phyloP scores from a whole-genome alignment of 352 stramenopile genomes.

The Pythium dissimile region DNA sequence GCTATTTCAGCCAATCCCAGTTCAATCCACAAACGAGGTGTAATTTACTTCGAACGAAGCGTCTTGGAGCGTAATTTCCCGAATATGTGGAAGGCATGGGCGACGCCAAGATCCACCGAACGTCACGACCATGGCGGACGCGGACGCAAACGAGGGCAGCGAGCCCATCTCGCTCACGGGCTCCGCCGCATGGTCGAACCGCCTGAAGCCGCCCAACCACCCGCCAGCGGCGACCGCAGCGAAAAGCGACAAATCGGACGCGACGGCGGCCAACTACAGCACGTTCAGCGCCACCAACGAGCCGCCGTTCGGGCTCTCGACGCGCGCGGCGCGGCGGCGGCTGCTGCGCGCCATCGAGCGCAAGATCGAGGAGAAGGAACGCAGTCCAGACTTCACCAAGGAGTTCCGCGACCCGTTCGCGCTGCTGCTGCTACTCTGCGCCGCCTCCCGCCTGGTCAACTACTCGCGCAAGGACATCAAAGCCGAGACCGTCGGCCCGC shows the following conservation, averaged over 20 bases:
- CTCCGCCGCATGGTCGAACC: conserved; percentile 17
- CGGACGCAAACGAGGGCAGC: not conserved
- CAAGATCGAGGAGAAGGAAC: conserved; percentile 73
- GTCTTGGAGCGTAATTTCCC: conserved; percentile 7
- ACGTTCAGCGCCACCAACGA: conserved; percentile 16
- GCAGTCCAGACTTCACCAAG: conserved; percentile 50
- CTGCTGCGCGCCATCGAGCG: conserved; percentile 64
- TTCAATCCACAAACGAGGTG: not conserved
- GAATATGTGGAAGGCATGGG: not conserved
- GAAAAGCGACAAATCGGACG: not conserved
- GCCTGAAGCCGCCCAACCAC: conserved; percentile 23
- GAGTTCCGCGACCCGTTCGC: conserved; percentile 76
- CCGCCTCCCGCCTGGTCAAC: conserved; percentile 57
- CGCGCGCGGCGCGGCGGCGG: conserved; percentile 35
- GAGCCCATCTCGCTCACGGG: conserved; percentile 19
- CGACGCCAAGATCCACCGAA: not conserved
- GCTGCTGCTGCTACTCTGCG: conserved; percentile 63
- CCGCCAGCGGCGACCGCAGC: not conserved
- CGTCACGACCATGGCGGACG: not conserved
- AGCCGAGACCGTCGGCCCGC: conserved; percentile 23
- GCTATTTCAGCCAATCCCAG: conserved; percentile 24
- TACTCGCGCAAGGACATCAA: conserved; percentile 31
- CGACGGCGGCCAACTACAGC: conserved; percentile 10
- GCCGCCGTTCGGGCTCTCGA: conserved; percentile 50
- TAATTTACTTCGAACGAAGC: not conserved